These are phyloP conservation scores for Hemisphaericaspora xylanilytica DNA, from an alignment of 1,139 yeast genomes.

Conservation along the genomic window DNA sequence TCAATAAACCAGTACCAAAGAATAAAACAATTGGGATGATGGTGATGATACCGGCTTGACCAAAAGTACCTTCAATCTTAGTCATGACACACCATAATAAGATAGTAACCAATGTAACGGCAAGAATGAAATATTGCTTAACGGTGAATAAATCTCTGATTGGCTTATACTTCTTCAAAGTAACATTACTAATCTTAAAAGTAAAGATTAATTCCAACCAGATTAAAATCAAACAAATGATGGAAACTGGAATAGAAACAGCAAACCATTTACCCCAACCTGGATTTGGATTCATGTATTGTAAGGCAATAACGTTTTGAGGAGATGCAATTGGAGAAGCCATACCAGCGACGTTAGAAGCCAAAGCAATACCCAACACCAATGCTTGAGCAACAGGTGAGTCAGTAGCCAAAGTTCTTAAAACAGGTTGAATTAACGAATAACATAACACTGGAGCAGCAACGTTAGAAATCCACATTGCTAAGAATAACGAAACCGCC, in stretches of 20 bases:
- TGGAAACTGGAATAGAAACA: conserved; percentile 75
- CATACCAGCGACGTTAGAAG: conserved; percentile 94
- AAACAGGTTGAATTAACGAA: conserved; percentile 83
- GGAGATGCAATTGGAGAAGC: conserved; percentile 96
- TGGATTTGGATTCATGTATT: conserved; percentile 84
- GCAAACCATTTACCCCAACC: conserved; percentile 96
- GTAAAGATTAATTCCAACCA: conserved; percentile 72
- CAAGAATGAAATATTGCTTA: conserved; percentile 68
- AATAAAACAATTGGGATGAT: conserved; percentile 78
- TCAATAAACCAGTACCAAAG: conserved; percentile 82
- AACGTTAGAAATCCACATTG: conserved; percentile 96
- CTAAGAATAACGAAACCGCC: conserved; percentile 79
- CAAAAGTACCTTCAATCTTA: conserved; percentile 65
- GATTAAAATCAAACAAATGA: conserved; percentile 57
- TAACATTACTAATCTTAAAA: conserved; percentile 53
- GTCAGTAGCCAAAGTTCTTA: conserved; percentile 76
- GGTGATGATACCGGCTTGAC: conserved; percentile 89
- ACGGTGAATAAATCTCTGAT: conserved; percentile 66
- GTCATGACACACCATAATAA: conserved; percentile 79
- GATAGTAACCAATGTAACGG: conserved; percentile 69
- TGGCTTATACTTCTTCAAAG: conserved; percentile 58
- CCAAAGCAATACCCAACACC: conserved; percentile 85
- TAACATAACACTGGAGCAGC: conserved; percentile 94
- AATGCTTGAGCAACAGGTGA: conserved; percentile 79
- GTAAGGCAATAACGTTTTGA: conserved; percentile 86